Evolutionary conservation across 2,329 filamentous ascomycete genomes (phyloP).

Genomic region (Neopestalotiopsis clavispora): DNA sequence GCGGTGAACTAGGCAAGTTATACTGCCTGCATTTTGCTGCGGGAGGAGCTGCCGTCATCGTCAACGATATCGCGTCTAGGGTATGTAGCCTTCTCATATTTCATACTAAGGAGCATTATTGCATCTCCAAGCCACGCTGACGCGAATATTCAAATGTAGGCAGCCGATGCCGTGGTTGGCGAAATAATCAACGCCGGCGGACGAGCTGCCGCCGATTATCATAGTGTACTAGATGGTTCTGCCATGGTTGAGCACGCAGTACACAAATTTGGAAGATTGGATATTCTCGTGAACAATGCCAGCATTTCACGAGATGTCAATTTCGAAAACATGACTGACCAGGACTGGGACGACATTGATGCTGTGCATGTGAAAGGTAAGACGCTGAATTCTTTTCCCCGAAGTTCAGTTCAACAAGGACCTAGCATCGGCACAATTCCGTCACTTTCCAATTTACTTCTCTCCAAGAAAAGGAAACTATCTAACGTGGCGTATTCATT

Average conservation of each 20-base stretch:
- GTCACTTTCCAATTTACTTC: too few species aligned
- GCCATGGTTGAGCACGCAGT: slow-evolving; percentile 91
- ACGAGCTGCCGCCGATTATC: slow-evolving; percentile 97
- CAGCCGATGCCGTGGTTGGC: slow-evolving; percentile 81
- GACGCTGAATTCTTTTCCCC: too few species aligned
- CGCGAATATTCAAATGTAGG: slow-evolving; percentile 48
- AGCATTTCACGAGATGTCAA: slow-evolving; percentile 93
- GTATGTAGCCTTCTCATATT: slow-evolving; percentile 50
- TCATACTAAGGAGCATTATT: too few species aligned
- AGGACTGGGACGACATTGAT: slow-evolving; percentile 95
- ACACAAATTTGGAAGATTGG: slow-evolving; percentile 81
- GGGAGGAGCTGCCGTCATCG: slow-evolving; percentile 90
- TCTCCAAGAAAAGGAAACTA: too few species aligned
- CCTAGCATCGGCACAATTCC: too few species aligned
- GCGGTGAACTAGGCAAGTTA: slow-evolving; percentile 80
- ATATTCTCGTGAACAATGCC: slow-evolving; percentile 97
- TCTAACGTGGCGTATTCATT: too few species aligned
- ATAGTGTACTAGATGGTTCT: slow-evolving; percentile 90
- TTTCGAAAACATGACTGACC: slow-evolving; percentile 98
- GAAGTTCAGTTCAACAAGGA: too few species aligned
- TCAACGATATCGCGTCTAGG: slow-evolving; percentile 93
- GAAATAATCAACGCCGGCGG: slow-evolving; percentile 88
- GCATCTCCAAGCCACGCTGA: too few species aligned
- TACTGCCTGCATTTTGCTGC: slow-evolving; percentile 88
- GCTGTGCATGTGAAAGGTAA: slow-evolving; percentile 81